A percentile compares a stretch with the other conserved stretches of the same genome.
Conservation (phyloP, 2,329 filamentous ascomycete genomes). For the Diaporthe longicolla region DNA sequence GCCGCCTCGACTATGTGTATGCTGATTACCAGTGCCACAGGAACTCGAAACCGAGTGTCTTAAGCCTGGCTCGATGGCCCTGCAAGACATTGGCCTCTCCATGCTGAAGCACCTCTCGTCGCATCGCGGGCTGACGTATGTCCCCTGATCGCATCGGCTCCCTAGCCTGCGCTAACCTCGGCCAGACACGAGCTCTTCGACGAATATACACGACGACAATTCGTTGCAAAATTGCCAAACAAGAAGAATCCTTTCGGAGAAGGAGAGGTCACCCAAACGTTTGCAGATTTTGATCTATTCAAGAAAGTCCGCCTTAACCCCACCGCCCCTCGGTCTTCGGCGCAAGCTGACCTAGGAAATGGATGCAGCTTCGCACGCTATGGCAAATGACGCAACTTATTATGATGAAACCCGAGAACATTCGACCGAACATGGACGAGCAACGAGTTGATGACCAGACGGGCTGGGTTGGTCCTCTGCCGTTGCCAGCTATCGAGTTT, state of each 20-base stretch:
- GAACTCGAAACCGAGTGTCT: slow-evolving; percentile 91
- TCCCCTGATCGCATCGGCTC: slow-evolving; percentile 45
- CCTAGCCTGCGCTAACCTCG: slow-evolving; percentile 34
- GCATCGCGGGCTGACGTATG: slow-evolving; percentile 91
- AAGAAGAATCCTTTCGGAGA: slow-evolving; percentile 85
- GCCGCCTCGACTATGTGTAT: neutral
- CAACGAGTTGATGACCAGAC: slow-evolving; percentile 85
- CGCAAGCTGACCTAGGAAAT: neutral
- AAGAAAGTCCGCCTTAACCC: slow-evolving; percentile 71
- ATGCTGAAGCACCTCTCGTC: slow-evolving; percentile 95
- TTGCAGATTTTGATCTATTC: slow-evolving; percentile 85
- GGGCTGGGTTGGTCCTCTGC: slow-evolving; percentile 79
- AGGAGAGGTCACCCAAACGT: slow-evolving; percentile 79
- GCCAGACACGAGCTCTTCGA: slow-evolving; percentile 87
- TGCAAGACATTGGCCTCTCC: slow-evolving; percentile 86
- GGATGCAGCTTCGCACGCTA: slow-evolving; percentile 76
- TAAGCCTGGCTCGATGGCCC: slow-evolving; percentile 79
- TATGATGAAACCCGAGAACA: slow-evolving; percentile 86
- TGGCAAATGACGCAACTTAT: slow-evolving; percentile 93
- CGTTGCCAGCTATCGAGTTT: slow-evolving; percentile 23
- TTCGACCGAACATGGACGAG: slow-evolving; percentile 89
- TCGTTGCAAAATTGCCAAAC: slow-evolving; percentile 81
- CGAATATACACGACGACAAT: slow-evolving; percentile 92
- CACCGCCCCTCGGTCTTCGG: neutral
- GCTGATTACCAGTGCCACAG: slow-evolving; percentile 60